Evolutionary conservation across 2,329 filamentous ascomycete genomes (phyloP).

Genomic region (Sarocladium oryzae): DNA sequence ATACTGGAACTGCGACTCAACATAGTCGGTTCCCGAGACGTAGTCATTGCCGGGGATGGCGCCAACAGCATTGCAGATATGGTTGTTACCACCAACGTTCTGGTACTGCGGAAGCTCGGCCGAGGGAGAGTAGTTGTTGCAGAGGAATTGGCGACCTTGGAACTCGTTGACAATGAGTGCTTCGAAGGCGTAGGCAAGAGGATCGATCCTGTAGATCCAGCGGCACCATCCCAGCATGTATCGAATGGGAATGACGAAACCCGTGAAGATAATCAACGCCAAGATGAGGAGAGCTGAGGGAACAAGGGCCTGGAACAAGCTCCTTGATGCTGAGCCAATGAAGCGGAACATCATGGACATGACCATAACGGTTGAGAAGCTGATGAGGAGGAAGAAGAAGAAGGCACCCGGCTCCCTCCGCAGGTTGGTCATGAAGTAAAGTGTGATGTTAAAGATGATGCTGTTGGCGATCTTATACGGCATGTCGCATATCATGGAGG

Average conservation of each 20-base stretch:
- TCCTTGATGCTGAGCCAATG: slow-evolving; percentile 69
- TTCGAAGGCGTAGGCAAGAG: slow-evolving; percentile 75
- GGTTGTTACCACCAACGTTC: slow-evolving; percentile 29
- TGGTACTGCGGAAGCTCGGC: slow-evolving; percentile 16
- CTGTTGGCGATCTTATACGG: slow-evolving; percentile 56
- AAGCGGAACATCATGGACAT: slow-evolving; percentile 87
- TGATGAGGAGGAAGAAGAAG: slow-evolving; percentile 61
- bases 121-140: slow-evolving; percentile 39
- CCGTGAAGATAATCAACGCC: slow-evolving; percentile 63
- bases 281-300: slow-evolving; percentile 56
- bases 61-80: slow-evolving; percentile 55
- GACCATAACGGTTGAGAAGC: slow-evolving; percentile 63
- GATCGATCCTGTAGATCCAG: slow-evolving; percentile 79
- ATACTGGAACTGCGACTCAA: slow-evolving; percentile 51
- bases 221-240: slow-evolving; percentile 77
- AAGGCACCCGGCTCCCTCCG: slow-evolving; percentile 8
- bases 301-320: slow-evolving; percentile 58
- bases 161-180: slow-evolving; percentile 82
- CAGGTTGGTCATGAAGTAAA: slow-evolving; percentile 12
- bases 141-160: slow-evolving; percentile 51
- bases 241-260: slow-evolving; percentile 56
- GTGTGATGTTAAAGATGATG: slow-evolving; percentile 8
- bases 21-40: slow-evolving; percentile 54
- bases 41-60: slow-evolving; percentile 42
- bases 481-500: slow-evolving; percentile 80